phyloP scores from a whole-genome alignment of 2,329 filamentous ascomycete species.

The Aspergillus awamori region DNA sequence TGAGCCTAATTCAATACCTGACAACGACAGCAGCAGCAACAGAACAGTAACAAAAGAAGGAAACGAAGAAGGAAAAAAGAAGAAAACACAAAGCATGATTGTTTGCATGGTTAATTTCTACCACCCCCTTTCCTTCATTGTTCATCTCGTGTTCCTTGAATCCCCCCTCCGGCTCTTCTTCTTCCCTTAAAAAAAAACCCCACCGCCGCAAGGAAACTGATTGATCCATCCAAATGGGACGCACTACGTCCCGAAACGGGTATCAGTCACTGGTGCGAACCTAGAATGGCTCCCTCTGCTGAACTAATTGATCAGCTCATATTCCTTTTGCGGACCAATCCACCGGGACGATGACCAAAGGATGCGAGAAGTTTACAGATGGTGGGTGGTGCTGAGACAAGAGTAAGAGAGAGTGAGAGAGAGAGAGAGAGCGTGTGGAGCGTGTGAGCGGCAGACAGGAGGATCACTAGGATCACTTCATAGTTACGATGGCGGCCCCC shows the following conservation, averaged over 20 bases:
- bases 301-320: constrained; percentile 5
- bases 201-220: neutral
- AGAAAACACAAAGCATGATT: neutral
- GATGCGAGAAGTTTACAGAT: neutral
- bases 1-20: neutral
- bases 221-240: constrained; percentile 1
- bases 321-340: constrained; percentile 8
- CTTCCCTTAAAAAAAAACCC: neutral
- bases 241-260: constrained; percentile 3
- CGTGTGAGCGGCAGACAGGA: constrained; percentile 14
- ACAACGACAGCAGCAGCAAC: neutral
- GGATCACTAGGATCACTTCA: neutral
- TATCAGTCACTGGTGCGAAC: neutral
- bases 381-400: neutral
- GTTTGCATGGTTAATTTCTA: neutral
- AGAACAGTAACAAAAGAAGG: neutral
- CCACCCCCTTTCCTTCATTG: neutral
- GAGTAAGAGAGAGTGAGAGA: neutral
- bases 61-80: neutral
- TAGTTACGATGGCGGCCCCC: neutral
- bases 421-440: constrained; percentile 3
- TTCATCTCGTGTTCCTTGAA: neutral
- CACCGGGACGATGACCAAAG: constrained; percentile 1
- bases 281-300: neutral
- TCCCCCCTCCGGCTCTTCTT: neutral